Percentiles rank a stretch among this genome's conserved stretches.
Evolutionary conservation across 176 grass and related monocot genomes (phyloP).

Genomic region (Alloteropsis semialata): DNA sequence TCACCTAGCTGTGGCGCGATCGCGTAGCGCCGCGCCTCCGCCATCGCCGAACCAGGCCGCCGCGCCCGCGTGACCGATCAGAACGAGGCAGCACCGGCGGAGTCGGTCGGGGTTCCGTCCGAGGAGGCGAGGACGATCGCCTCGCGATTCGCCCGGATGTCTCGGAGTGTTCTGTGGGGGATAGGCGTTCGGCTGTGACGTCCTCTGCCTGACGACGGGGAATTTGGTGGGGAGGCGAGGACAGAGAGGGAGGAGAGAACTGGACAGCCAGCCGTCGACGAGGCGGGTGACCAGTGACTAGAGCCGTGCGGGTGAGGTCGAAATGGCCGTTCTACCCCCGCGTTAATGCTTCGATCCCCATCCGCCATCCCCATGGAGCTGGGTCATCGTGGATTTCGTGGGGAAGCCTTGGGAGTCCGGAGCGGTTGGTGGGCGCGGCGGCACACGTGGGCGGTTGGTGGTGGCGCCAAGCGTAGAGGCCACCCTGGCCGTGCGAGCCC

Average conservation of each 20-base stretch:
- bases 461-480: slow-evolving; percentile 10
- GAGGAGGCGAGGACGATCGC: no score
- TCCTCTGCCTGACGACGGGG: neutral
- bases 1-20: slow-evolving; percentile 76
- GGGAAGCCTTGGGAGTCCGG: neutral
- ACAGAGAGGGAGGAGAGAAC: neutral
- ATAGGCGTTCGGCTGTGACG: neutral
- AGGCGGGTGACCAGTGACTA: neutral
- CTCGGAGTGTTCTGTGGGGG: slow-evolving; percentile 22
- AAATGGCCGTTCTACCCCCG: slow-evolving; percentile 25
- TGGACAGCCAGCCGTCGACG: slow-evolving; percentile 1
- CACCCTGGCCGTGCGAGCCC: neutral
- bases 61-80: neutral
- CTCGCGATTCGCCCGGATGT: neutral
- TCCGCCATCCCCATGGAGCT: no score
- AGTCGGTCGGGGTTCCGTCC: neutral
- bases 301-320: neutral
- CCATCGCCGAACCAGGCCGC: slow-evolving; percentile 32
- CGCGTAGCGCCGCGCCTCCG: slow-evolving; percentile 65
- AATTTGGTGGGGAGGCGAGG: neutral
- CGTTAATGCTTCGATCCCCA: no score
- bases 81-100: neutral
- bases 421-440: neutral
- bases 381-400: no score
- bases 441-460: slow-evolving; percentile 15